phyloP scores from a whole-genome alignment of 2,329 filamentous ascomycete species.

The Scedosporium apiospermum region DNA sequence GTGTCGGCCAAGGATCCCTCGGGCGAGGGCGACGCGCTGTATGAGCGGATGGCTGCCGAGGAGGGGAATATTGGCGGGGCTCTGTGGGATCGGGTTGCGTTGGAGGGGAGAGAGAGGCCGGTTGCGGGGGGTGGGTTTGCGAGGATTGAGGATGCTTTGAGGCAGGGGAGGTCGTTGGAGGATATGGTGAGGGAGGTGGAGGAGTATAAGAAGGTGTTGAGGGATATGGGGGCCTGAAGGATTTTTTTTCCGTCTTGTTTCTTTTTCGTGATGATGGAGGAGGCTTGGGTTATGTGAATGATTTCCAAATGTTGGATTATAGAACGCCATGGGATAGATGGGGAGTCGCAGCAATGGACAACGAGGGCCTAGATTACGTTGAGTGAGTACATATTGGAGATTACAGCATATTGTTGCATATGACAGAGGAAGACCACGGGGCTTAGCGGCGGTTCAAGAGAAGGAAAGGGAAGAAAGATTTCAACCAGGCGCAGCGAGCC shows the following conservation, averaged over 20 bases:
- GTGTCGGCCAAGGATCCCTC: conserved; percentile 33
- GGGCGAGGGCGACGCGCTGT: conserved; percentile 60
- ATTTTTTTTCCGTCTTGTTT: background rate
- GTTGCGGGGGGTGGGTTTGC: conserved; percentile 51
- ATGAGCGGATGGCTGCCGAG: conserved; percentile 73
- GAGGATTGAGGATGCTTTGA: conserved; percentile 59
- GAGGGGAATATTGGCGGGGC: conserved; percentile 73
- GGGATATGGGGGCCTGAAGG: conserved; percentile 24
- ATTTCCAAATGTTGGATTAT: too few relatives aligned
- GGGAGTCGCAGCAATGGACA: too few relatives aligned
- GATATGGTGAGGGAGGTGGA: conserved; percentile 76
- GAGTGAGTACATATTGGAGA: too few relatives aligned
- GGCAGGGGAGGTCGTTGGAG: conserved; percentile 56
- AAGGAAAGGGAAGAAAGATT: too few relatives aligned
- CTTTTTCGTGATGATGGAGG: background rate
- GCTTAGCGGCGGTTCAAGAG: too few relatives aligned
- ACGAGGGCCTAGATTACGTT: too few relatives aligned
- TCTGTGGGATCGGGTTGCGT: conserved; percentile 41
- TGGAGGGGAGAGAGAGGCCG: conserved; percentile 26
- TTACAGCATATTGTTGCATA: too few relatives aligned
- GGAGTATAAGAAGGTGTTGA: conserved; percentile 46
- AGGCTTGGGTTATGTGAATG: background rate
- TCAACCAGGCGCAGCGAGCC: too few relatives aligned
- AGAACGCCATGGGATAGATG: too few relatives aligned
- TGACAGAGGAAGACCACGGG: too few relatives aligned